These are phyloP conservation scores for Holtermannia corniformis DNA, from an alignment of 768 basidiomycete genomes.

Conservation along the genomic window DNA sequence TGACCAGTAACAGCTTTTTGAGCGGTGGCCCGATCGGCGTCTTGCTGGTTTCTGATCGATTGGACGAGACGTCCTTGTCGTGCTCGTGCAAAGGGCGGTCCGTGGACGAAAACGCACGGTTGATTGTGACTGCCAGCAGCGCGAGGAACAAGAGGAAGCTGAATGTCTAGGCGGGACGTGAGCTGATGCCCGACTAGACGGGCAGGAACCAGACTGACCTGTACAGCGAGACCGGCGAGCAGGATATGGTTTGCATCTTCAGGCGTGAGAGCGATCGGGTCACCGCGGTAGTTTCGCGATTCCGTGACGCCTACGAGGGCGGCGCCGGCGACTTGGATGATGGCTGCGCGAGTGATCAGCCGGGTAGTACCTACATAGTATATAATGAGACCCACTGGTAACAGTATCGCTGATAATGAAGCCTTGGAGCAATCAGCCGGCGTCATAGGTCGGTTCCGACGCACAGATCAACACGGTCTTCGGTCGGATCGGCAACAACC, in stretches of 20 bases:
- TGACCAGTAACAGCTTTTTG: conserved; percentile 21
- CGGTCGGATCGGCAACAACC: conserved; percentile 28
- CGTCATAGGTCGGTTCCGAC: background rate
- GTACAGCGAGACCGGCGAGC: conserved; percentile 38
- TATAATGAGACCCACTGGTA: conserved; percentile 16
- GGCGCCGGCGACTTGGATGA: conserved; percentile 40
- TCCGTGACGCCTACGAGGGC: conserved; percentile 41
- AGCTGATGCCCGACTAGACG: background rate
- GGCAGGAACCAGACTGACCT: conserved; percentile 19
- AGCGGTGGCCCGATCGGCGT: conserved; percentile 1
- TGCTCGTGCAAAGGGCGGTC: background rate
- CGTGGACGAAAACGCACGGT: conserved; percentile 7
- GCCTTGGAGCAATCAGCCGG: conserved; percentile 6
- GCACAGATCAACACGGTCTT: conserved; percentile 30
- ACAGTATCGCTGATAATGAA: conserved; percentile 35
- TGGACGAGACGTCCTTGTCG: conserved; percentile 1
- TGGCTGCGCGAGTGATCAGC: conserved; percentile 6
- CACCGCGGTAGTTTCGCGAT: conserved; percentile 17
- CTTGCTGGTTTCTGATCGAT: background rate
- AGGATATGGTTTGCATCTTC: conserved; percentile 41
- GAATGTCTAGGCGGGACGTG: conserved; percentile 17
- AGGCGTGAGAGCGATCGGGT: conserved; percentile 21
- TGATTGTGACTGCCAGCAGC: conserved; percentile 27
- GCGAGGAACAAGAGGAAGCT: conserved; percentile 36
- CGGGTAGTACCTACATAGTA: background rate